A percentile compares a stretch with the other conserved stretches of the same genome.
Conservation (phyloP, 176 grass and related monocot genomes). For the Avena atlantica region DNA sequence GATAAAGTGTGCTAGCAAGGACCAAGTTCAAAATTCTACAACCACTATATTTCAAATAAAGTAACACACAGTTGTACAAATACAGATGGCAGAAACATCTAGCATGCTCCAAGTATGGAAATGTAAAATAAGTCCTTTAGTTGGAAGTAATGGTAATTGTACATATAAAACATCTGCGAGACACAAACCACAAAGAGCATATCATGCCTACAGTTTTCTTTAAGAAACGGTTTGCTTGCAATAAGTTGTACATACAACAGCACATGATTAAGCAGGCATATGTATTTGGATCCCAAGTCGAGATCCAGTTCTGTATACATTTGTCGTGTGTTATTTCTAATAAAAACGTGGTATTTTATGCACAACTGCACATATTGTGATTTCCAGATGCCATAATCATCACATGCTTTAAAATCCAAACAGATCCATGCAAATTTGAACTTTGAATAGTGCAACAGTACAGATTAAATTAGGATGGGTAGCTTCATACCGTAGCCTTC, state of each 20-base stretch:
- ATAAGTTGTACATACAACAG: slow-evolving; percentile 23
- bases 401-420: background rate
- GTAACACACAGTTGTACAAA: slow-evolving; percentile 7
- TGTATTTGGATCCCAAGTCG: background rate
- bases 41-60: background rate
- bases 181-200: slow-evolving; percentile 22
- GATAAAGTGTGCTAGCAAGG: slow-evolving; percentile 15
- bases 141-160: background rate
- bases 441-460: background rate
- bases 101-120: slow-evolving; percentile 10
- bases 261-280: background rate
- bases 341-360: background rate
- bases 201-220: slow-evolving; percentile 7
- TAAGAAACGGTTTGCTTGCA: background rate
- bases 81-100: background rate
- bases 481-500: slow-evolving; percentile 77
- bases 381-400: slow-evolving; percentile 1
- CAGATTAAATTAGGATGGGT: slow-evolving; percentile 21
- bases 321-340: background rate
- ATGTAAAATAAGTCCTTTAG: background rate
- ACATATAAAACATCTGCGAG: background rate
- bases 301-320: slow-evolving; percentile 4
- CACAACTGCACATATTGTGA: background rate
- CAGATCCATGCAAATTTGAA: background rate
- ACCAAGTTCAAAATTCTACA: slow-evolving; percentile 14